Evolutionary conservation across 78 protist genomes (phyloP).

Genomic region (Dictyostelium firmibasis): DNA sequence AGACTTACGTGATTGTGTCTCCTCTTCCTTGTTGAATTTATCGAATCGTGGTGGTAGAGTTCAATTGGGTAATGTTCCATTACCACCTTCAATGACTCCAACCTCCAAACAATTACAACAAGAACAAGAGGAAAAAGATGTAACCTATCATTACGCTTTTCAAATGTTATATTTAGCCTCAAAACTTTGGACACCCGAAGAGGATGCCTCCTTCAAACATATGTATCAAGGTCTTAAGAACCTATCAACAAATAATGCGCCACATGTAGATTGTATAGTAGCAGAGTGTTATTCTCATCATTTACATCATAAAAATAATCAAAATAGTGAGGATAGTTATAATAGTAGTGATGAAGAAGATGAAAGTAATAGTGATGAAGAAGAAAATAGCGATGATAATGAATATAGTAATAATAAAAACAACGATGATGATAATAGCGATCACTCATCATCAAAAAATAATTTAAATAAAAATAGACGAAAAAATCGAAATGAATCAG

Average conservation of each 20-base stretch:
- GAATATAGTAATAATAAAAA: not conserved
- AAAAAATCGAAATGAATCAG: constrained; percentile 20
- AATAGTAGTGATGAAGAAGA: not conserved
- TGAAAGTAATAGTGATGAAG: not conserved
- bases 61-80: not conserved
- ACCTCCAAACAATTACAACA: not conserved
- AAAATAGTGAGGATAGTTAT: not conserved
- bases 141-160: constrained; percentile 66
- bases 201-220: constrained; percentile 49
- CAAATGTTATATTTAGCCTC: constrained; percentile 68
- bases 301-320: constrained; percentile 11
- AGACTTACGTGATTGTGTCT: constrained; percentile 47
- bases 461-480: not conserved
- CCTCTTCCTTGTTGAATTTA: not conserved
- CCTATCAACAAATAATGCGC: constrained; percentile 37
- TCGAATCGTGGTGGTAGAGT: not conserved
- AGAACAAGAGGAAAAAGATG: constrained; percentile 60
- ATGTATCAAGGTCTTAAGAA: constrained; percentile 64
- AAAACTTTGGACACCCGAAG: constrained; percentile 67
- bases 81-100: constrained; percentile 1
- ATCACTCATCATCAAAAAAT: not conserved
- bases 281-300: constrained; percentile 75
- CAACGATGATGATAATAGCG: not conserved
- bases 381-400: not conserved
- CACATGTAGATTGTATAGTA: constrained; percentile 43